Evolutionary conservation across 768 basidiomycete genomes (phyloP).

Genomic region (Agrocybe praecox): DNA sequence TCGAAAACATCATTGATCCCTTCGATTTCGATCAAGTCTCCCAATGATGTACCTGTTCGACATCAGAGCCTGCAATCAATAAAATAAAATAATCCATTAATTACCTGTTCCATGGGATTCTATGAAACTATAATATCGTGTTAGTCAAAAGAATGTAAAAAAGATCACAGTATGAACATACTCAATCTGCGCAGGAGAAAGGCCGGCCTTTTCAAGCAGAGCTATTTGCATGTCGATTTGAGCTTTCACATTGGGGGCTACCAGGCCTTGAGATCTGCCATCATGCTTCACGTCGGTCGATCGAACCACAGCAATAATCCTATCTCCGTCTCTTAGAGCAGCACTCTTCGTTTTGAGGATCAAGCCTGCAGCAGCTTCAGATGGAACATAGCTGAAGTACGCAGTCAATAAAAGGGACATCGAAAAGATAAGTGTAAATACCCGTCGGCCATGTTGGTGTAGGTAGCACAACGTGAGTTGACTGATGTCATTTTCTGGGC

Average conservation of each 20-base stretch:
- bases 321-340: slow-evolving; percentile 34
- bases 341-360: slow-evolving; percentile 35
- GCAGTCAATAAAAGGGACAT: background rate
- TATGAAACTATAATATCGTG: slow-evolving; percentile 26
- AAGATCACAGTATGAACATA: slow-evolving; percentile 8
- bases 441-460: slow-evolving; percentile 36
- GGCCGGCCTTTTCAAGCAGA: slow-evolving; percentile 27
- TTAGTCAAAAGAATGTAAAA: background rate
- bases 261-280: slow-evolving; percentile 36
- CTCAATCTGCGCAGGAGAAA: slow-evolving; percentile 34
- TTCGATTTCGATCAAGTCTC: slow-evolving; percentile 38
- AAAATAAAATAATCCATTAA: background rate
- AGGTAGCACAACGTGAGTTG: slow-evolving; percentile 36
- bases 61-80: background rate
- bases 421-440: slow-evolving; percentile 6
- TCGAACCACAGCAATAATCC: slow-evolving; percentile 31
- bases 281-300: slow-evolving; percentile 34
- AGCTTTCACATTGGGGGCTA: slow-evolving; percentile 33
- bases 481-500: slow-evolving; percentile 35
- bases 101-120: slow-evolving; percentile 38
- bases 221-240: slow-evolving; percentile 33
- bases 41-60: slow-evolving; percentile 30
- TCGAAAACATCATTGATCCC: slow-evolving; percentile 37
- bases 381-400: slow-evolving; percentile 31
- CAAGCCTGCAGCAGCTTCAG: slow-evolving; percentile 36